Evolutionary conservation across 1,139 yeast species (phyloP).

Genomic region (Magnusiomyces paraingens): DNA sequence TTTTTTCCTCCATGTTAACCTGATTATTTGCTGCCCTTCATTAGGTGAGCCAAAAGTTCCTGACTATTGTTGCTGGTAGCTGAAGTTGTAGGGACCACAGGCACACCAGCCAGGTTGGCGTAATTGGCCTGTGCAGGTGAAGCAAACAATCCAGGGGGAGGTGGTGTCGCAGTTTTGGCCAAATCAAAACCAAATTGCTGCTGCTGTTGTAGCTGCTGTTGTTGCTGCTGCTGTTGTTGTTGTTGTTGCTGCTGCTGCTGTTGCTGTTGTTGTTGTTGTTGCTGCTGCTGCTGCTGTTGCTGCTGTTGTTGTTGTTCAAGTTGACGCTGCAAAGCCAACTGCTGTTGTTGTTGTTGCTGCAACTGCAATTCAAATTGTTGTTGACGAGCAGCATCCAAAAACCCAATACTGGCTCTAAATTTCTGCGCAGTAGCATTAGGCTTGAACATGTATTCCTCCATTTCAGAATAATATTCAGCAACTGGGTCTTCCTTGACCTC

Average conservation of each 20-base stretch:
- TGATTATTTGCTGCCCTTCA: neutral
- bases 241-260: neutral
- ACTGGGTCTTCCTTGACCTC: neutral
- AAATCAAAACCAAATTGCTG: neutral
- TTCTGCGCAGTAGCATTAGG: neutral
- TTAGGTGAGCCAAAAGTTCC: neutral
- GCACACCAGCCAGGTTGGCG: too few relatives aligned
- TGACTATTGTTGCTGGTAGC: neutral
- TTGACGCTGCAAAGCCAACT: neutral
- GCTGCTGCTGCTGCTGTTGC: neutral
- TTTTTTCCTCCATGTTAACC: neutral
- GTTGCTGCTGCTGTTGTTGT: constrained; percentile 1
- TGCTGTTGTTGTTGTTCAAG: constrained; percentile 1
- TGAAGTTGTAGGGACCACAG: too few relatives aligned
- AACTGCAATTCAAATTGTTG: constrained; percentile 1
- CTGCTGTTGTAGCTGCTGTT: neutral
- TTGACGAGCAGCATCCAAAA: neutral
- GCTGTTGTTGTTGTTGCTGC: neutral
- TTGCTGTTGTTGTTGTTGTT: neutral
- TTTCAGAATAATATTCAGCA: neutral
- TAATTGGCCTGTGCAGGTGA: too few relatives aligned
- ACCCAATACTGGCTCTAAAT: constrained; percentile 1
- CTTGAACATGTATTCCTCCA: neutral
- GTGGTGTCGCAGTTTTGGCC: constrained; percentile 2
- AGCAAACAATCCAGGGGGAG: constrained; percentile 4